A percentile compares a stretch with the other conserved stretches of the same genome.
These are phyloP conservation scores for Westerdykella aurantiaca DNA, from an alignment of 2,329 filamentous ascomycete species.

Conservation along the genomic window DNA sequence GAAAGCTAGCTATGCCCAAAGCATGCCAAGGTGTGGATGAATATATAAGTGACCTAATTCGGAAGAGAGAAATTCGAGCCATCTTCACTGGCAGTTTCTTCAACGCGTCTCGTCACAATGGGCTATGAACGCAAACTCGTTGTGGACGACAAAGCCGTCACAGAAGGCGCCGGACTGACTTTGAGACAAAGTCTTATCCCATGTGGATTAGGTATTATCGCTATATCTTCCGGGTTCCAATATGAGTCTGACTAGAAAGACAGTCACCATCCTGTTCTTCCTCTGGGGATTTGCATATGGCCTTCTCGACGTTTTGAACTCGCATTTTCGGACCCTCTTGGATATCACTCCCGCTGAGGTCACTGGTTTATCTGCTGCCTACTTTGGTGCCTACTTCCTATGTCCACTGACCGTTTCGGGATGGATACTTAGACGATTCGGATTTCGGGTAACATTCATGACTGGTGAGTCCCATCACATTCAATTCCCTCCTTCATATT, in stretches of 20 bases:
- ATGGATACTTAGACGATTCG: conserved; percentile 49
- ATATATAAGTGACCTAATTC: too few species aligned
- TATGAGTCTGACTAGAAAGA: background rate
- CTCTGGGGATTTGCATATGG: conserved; percentile 86
- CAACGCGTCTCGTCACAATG: background rate
- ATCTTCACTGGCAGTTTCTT: too few species aligned
- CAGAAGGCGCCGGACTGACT: conserved; percentile 10
- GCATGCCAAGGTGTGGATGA: too few species aligned
- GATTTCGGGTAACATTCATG: conserved; percentile 54
- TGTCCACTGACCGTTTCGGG: conserved; percentile 60
- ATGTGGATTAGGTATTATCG: conserved; percentile 7
- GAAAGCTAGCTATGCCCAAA: too few species aligned
- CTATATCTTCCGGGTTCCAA: too few species aligned
- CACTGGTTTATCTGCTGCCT: conserved; percentile 59
- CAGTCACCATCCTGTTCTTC: conserved; percentile 71
- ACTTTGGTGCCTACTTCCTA: conserved; percentile 64
- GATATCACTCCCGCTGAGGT: conserved; percentile 54
- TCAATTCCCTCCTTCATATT: background rate
- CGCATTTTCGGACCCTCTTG: conserved; percentile 57
- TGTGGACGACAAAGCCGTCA: conserved; percentile 13
- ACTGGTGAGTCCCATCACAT: conserved; percentile 3
- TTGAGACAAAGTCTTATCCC: conserved; percentile 12
- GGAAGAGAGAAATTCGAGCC: too few species aligned
- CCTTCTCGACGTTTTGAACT: conserved; percentile 71
- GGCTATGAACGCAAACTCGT: conserved; percentile 8